Evolutionary conservation across 176 grass and related monocot species (phyloP), one percentile per base, ranked within the genome.

Genomic region (Otatea glauca): DNA sequence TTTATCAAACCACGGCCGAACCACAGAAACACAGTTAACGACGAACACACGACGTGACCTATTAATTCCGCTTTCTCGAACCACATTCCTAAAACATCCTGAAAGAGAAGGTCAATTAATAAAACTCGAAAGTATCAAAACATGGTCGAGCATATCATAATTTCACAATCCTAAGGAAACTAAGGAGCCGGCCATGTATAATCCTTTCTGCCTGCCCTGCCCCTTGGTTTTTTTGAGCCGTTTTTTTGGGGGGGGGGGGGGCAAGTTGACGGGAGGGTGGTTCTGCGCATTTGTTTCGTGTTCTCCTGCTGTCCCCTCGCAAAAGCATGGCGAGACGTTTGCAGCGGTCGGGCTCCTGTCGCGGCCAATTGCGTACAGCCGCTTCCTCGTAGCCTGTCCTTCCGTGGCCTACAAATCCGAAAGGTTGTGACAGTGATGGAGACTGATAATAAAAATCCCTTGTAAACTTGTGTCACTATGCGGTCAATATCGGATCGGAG

Each of bases 301-400:
- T 82, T 82, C 14, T 45, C 71, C 70, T 82, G 78, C 63, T 86
- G 85, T 67, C 59, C 75, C 61, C 79, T 72, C 15, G 63, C 50
- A 76, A 82, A 82, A 70, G 71, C 70, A 80, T 58, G 70, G 78
- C 69, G 77, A 65, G 77, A 54, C 39, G 86, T 76, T 76, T 68
- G 70, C 71, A 34, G 41, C 50, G 86, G 86, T 88, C 86, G 86
- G 86, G 71, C 1, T 44, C 20, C 21, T 82, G 85, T 87, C 73
- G 72, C 83, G 15, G 72, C 72, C 82, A 84, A 65, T 17, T 45
- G 76, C 58, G 58, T 62, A 64, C 83, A 77, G 83, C 54, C 64
- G 73, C 48, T 75, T 58, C 23, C 25, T 59, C 67, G 41, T 75
- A 79, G 37, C 67, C 75, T 86, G 76, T 62, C 75, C 66, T 37